These are phyloP conservation scores for Hondaea fermentalgiana DNA, from an alignment of 108 stramenopile species.

Conservation along the genomic window DNA sequence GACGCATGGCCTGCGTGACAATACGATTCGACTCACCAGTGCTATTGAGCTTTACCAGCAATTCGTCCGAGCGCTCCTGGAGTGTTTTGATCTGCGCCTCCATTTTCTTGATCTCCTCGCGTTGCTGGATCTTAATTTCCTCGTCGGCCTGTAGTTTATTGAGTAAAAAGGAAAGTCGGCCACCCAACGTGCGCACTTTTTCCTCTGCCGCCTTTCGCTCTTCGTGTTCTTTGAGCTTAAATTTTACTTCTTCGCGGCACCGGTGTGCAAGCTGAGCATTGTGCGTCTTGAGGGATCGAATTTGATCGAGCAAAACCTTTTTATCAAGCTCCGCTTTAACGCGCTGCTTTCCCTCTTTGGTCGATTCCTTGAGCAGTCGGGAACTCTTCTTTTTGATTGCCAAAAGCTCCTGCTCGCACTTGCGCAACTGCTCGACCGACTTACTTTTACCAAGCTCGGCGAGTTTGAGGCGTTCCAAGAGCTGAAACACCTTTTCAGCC, in stretches of 20 bases:
- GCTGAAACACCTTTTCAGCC: conserved; percentile 76
- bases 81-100: conserved; percentile 53
- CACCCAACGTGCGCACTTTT: conserved; percentile 57
- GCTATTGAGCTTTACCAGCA: conserved; percentile 51
- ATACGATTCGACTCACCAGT: conserved; percentile 50
- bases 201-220: conserved; percentile 57
- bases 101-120: conserved; percentile 60
- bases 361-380: conserved; percentile 58
- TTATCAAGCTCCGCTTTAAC: conserved; percentile 62
- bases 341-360: conserved; percentile 55
- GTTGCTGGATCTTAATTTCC: conserved; percentile 53
- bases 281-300: conserved; percentile 61
- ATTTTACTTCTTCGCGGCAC: conserved; percentile 58
- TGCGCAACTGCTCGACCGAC: conserved; percentile 62
- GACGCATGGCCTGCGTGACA: conserved; percentile 53
- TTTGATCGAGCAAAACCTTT: conserved; percentile 57
- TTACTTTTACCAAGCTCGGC: conserved; percentile 72
- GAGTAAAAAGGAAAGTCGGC: conserved; percentile 61
- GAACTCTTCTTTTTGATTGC: conserved; percentile 60
- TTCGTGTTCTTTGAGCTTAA: conserved; percentile 57
- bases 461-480: conserved; percentile 69
- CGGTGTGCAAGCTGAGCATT: conserved; percentile 59
- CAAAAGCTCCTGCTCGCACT: conserved; percentile 65
- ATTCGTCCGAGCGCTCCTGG: conserved; percentile 45
- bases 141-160: conserved; percentile 70